phyloP scores from a whole-genome alignment of 2,329 filamentous ascomycete species.

The Penicillium sp. region DNA sequence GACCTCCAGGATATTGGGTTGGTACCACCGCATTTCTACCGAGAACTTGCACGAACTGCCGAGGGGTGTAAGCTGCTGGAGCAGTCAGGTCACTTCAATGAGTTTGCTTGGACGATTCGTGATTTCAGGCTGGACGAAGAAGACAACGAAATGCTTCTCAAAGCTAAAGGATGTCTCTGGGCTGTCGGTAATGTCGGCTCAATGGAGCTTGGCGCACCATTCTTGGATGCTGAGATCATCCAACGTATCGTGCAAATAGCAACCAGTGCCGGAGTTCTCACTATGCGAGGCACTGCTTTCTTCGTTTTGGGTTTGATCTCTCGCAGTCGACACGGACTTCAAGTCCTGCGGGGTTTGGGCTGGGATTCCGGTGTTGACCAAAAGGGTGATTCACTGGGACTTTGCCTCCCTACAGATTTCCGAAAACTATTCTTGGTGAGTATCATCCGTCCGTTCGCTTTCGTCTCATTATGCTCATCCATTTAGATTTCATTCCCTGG shows the following conservation, averaged over 20 bases:
- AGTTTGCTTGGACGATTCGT: slow-evolving; percentile 84
- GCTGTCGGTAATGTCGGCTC: slow-evolving; percentile 97
- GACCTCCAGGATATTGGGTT: slow-evolving; percentile 56
- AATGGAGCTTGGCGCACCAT: slow-evolving; percentile 94
- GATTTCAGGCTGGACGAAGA: slow-evolving; percentile 83
- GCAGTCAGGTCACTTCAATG: slow-evolving; percentile 93
- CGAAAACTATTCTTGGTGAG: slow-evolving; percentile 72
- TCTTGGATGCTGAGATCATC: slow-evolving; percentile 86
- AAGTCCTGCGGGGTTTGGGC: slow-evolving; percentile 83
- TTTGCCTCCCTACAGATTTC: slow-evolving; percentile 80
- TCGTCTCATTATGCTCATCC: slow-evolving; percentile 15
- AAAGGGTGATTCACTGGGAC: slow-evolving; percentile 78
- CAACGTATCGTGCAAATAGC: slow-evolving; percentile 85
- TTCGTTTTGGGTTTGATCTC: slow-evolving; percentile 94
- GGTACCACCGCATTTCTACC: slow-evolving; percentile 97
- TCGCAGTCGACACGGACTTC: slow-evolving; percentile 83
- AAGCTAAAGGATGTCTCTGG: slow-evolving; percentile 96
- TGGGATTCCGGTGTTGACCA: slow-evolving; percentile 91
- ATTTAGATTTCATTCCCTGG: slow-evolving; percentile 41
- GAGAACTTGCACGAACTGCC: slow-evolving; percentile 85
- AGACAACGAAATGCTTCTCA: slow-evolving; percentile 80
- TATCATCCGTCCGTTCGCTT: slow-evolving; percentile 30
- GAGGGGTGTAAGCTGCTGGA: slow-evolving; percentile 88
- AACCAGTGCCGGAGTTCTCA: slow-evolving; percentile 84
- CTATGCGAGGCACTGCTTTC: slow-evolving; percentile 90